Evolutionary conservation across 345 rosid genomes (phyloP), one percentile per base, ranked within the genome.

Genomic region (Populus tremula): DNA sequence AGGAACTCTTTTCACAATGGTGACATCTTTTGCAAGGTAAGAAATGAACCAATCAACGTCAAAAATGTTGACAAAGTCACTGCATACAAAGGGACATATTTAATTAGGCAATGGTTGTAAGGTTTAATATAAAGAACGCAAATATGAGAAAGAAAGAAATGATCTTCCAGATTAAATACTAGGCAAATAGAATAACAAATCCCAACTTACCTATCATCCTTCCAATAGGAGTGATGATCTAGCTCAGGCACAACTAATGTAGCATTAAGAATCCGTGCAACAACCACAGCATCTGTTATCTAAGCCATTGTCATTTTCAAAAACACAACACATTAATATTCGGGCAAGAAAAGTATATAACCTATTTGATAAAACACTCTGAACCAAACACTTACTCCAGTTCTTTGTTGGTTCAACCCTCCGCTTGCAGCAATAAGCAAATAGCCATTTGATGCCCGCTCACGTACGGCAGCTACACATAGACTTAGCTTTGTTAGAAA

Each of bases 241-340:
- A 96, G 85, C 89, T 92, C 93, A 2, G 99, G 99, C 74, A 96
- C 91, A 72, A 96, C 96, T 72, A 96, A 82, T 21, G 99, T 96
- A 66, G 97, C 97, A 82, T 96, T 96, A 75, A 94, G 98, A 85
- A 96, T 88, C 76, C 92, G 82, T 43, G 99, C 97, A 82, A 94
- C 98, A 78, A 89, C 94, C 61, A 96, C 98, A 75, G 99, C 98
- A 91, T 96, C 98, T 1, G 92, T 92, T 86, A 96, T 94, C 99
- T 96, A 92, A 63, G 68, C 70, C 54, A 67, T 49, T 71, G 73
- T 67, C 75, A 80, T 47, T 39, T 68, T 77, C 67, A 59, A 71
- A 67, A 76, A 41, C 31, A 25, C 23, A 41, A 54, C 6, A n/a
- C 38, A 36, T n/a, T 67, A 41, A 73, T 45, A 18, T 66, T 50